Percentiles rank a stretch among this genome's conserved stretches.
Evolutionary conservation across 192 early-diverging fungal genomes (phyloP).

Genomic region (Coemansia sp.): DNA sequence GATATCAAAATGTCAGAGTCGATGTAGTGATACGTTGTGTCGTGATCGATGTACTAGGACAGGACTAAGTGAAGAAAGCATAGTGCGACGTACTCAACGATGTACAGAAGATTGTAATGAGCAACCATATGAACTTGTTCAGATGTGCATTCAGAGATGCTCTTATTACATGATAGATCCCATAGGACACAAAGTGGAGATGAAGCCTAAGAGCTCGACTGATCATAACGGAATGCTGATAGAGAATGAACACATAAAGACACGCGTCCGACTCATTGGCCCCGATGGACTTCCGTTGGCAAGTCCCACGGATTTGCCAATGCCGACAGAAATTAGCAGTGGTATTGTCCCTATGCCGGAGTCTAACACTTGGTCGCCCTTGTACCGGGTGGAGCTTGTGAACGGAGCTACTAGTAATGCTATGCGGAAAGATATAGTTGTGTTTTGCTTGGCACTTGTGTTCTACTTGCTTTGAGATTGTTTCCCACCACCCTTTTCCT

Average conservation of each 20-base stretch:
- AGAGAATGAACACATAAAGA: slow-evolving; percentile 28
- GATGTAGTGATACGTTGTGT: slow-evolving; percentile 4
- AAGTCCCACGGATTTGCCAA: background rate
- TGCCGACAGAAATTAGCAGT: background rate
- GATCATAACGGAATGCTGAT: slow-evolving; percentile 21
- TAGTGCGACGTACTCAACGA: slow-evolving; percentile 40
- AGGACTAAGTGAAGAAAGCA: slow-evolving; percentile 20
- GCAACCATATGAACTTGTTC: slow-evolving; percentile 33
- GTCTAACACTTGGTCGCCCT: slow-evolving; percentile 4
- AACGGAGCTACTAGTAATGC: slow-evolving; percentile 3
- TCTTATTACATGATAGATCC: slow-evolving; percentile 44
- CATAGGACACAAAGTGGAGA: slow-evolving; percentile 11
- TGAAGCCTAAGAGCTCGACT: background rate
- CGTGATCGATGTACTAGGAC: slow-evolving; percentile 8
- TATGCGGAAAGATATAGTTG: background rate
- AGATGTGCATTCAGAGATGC: slow-evolving; percentile 51
- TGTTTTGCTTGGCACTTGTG: background rate
- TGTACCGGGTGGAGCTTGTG: slow-evolving; percentile 36
- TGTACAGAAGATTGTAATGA: slow-evolving; percentile 39
- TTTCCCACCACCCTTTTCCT: background rate
- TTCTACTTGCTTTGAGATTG: background rate
- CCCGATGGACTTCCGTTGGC: slow-evolving; percentile 45
- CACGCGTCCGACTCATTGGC: slow-evolving; percentile 44
- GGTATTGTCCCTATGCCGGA: background rate
- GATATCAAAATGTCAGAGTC: background rate